Conservation (phyloP, 257 asterid genomes). For the Craterostigma plantagineum region DNA sequence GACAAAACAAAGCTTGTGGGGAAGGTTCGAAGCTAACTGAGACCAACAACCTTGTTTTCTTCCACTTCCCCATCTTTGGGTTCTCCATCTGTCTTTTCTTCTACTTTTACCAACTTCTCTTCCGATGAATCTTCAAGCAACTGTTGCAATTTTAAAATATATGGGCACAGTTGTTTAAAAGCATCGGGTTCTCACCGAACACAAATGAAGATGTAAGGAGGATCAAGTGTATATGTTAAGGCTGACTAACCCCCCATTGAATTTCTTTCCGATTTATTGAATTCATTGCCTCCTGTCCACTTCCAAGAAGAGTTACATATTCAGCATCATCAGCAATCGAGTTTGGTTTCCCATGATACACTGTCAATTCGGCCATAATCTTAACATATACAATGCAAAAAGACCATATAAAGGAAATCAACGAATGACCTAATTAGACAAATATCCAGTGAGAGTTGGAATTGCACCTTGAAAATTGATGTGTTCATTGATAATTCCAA, state of each 20-base stretch:
- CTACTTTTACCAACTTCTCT: slow-evolving; percentile 75
- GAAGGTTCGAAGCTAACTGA: background rate
- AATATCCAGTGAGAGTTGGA: slow-evolving; percentile 4
- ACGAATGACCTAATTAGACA: background rate
- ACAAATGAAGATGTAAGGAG: too few species aligned
- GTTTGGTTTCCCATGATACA: slow-evolving; percentile 82
- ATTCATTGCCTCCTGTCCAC: slow-evolving; percentile 73
- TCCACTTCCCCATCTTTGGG: slow-evolving; percentile 63
- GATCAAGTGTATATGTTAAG: too few species aligned
- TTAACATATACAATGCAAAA: slow-evolving; percentile 7
- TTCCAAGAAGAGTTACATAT: slow-evolving; percentile 62
- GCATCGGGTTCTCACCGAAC: slow-evolving; percentile 1
- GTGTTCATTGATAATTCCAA: slow-evolving; percentile 89
- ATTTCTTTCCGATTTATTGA: slow-evolving; percentile 81
- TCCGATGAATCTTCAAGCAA: slow-evolving; percentile 88
- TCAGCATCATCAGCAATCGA: slow-evolving; percentile 86
- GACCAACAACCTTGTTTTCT: slow-evolving; percentile 49
- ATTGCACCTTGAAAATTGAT: slow-evolving; percentile 73
- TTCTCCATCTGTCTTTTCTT: slow-evolving; percentile 76
- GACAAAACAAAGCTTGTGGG: background rate
- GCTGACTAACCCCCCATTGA: slow-evolving; percentile 85
- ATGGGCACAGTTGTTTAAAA: slow-evolving; percentile 7
- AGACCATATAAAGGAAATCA: slow-evolving; percentile 1
- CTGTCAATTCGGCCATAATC: slow-evolving; percentile 26
- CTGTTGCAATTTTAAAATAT: slow-evolving; percentile 26